Percentiles rank a stretch among this genome's conserved stretches.
Conservation (phyloP, 164 flowering plant genomes). For the Magnolia changhungtana region DNA sequence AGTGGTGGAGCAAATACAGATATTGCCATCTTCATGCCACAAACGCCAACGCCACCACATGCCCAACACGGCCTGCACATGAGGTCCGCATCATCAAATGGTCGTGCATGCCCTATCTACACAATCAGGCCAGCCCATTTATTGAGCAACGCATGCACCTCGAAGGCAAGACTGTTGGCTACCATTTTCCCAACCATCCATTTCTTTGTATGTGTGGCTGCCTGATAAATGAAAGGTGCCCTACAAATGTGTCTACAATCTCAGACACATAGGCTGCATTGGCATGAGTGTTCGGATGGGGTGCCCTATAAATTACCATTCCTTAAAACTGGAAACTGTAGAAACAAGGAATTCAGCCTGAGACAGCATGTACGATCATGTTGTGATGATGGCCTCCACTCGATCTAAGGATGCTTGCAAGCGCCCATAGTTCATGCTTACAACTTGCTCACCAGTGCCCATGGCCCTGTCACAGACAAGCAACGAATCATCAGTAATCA, state of each 20-base stretch:
- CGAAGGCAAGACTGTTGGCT: too few species aligned
- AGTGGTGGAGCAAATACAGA: too few species aligned
- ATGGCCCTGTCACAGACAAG: slow-evolving; percentile 45
- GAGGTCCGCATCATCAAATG: too few species aligned
- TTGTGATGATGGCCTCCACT: slow-evolving; percentile 71
- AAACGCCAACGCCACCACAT: too few species aligned
- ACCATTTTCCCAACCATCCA: not conserved
- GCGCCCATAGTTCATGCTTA: slow-evolving; percentile 75
- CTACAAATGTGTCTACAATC: not conserved
- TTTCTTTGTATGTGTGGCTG: not conserved
- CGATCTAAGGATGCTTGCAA: slow-evolving; percentile 84
- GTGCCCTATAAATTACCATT: not conserved
- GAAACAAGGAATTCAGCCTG: not conserved
- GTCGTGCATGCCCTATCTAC: not conserved
- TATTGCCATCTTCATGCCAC: too few species aligned
- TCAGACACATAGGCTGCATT: not conserved
- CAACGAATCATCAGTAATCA: not conserved
- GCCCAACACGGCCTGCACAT: too few species aligned
- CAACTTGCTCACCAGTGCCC: slow-evolving; percentile 70
- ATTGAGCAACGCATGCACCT: too few species aligned
- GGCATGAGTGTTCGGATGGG: not conserved
- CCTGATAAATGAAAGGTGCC: not conserved
- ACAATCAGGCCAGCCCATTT: not conserved
- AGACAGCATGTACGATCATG: not conserved
- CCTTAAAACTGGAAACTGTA: not conserved